Base-by-base conservation (phyloP, 2,329 filamentous ascomycete genomes). In the Botryotinia calthae region DNA sequence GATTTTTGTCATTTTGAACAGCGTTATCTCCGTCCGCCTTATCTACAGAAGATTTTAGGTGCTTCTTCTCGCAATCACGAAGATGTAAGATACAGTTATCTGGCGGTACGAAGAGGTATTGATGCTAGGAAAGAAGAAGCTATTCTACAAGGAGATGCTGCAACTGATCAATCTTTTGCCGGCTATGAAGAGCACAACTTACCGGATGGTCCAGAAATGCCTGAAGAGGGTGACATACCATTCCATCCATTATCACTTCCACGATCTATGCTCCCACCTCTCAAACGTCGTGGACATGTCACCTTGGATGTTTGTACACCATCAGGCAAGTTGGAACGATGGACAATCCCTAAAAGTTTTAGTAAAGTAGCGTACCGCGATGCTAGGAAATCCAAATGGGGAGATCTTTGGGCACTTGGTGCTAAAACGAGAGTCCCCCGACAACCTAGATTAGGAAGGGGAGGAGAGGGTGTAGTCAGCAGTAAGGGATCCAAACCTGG, bases 1-100 rank as follows among this genome's bases (percentile, higher is more conserved):
- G 95, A 98, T 80, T 96, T 91, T 80, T 99, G 96, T 82, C 93
- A 92, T 81, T 98, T 99, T 82, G 88, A 86, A 75, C 96, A 99
- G 83, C 90, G 96, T 64, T 98, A 93, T 80, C 91, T 94, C 68
- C 90, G 95, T 0, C 96, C 96, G 0, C 84, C 86, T 0, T 98
- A 95, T 81, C 86, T 98, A 72, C 94, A 97, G 80, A 87, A 87
- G 64, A 87, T 98, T 64, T 84, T 97, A 31, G 88, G 89, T 28
- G 89, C 88, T 37, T 84, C 84, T 10, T 87, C 90, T 77, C 88
- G 88, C 75, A 98, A 97, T 81, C 93, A 97, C 79, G 95, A 97
- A 80, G 94, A 98, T 79, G 87, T 97, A 22, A 88, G 94, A 78
- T 99, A 95, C 82, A 97, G 93, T 81, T 99, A 97, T 81, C 80